These are phyloP conservation scores for Mycena crocata DNA, from an alignment of 768 basidiomycete genomes.

Conservation along the genomic window DNA sequence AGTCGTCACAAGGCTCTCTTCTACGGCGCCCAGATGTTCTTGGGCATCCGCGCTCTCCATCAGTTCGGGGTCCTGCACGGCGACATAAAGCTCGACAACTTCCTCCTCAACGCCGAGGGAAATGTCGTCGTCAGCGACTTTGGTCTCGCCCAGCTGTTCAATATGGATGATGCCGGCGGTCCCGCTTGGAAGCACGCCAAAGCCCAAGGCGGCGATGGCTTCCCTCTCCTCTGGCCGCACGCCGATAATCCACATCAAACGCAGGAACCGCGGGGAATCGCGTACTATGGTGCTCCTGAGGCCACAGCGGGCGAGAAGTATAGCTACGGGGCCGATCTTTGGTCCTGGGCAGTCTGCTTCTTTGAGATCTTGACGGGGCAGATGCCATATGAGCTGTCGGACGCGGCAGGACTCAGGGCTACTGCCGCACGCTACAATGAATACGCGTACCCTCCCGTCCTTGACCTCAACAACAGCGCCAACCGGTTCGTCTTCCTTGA, in stretches of 20 bases:
- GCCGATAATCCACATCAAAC: neutral
- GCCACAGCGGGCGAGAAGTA: neutral
- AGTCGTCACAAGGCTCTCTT: neutral
- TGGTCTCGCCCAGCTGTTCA: neutral
- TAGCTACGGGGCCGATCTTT: neutral
- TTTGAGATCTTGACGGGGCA: neutral
- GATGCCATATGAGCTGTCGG: neutral
- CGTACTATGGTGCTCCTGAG: neutral
- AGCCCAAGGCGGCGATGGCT: neutral
- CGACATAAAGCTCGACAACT: conserved; percentile 1
- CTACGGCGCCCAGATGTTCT: neutral
- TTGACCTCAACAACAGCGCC: too few relatives aligned
- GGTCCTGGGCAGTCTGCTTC: neutral
- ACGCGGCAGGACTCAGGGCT: too few relatives aligned
- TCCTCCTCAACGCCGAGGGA: neutral
- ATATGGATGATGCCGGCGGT: neutral
- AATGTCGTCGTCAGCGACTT: conserved; percentile 1
- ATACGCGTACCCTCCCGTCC: too few relatives aligned
- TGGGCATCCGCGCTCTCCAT: neutral
- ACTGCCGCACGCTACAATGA: too few relatives aligned
- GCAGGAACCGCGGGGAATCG: neutral
- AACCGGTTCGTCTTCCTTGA: too few relatives aligned
- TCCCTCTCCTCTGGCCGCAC: neutral
- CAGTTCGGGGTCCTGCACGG: neutral
- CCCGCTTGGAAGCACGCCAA: neutral